Percentiles rank a stretch among this genome's conserved stretches.
phyloP scores from a whole-genome alignment of 148 eudicot genomes.

The Rhododendron kiyosumense region DNA sequence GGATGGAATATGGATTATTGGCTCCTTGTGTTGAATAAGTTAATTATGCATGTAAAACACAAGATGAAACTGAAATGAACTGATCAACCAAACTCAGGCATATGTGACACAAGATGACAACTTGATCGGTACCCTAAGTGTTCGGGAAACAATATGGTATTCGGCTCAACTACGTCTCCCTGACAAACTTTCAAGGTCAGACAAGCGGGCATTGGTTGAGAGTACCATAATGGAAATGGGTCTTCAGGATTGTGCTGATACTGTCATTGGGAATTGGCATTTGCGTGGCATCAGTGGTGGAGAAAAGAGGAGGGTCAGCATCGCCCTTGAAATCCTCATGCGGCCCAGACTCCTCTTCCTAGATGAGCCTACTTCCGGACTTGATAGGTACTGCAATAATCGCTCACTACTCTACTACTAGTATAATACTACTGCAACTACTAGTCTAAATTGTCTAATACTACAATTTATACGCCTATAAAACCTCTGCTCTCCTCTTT shows the following conservation, averaged over 20 bases:
- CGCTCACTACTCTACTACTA: not conserved
- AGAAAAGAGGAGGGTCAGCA: conserved; percentile 87
- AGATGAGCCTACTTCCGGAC: conserved; percentile 97
- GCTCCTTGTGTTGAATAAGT: not conserved
- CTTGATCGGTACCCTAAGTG: conserved; percentile 90
- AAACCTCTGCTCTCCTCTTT: not conserved
- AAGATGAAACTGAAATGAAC: not conserved
- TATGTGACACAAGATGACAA: conserved; percentile 98
- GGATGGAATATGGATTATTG: not conserved
- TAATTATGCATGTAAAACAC: not conserved
- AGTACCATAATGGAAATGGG: conserved; percentile 97
- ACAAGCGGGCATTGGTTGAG: conserved; percentile 69
- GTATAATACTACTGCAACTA: not conserved
- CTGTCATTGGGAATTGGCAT: conserved; percentile 96
- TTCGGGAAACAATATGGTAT: conserved; percentile 83
- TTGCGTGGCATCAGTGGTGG: conserved; percentile 96
- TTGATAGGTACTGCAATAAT: conserved; percentile 56
- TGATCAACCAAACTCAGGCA: conserved; percentile 42
- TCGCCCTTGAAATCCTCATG: conserved; percentile 91
- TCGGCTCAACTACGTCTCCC: conserved; percentile 84
- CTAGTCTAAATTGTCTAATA: not conserved
- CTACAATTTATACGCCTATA: not conserved
- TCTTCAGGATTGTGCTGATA: conserved; percentile 95
- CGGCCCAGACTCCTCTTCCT: conserved; percentile 88
- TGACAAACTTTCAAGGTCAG: conserved; percentile 67